Evolutionary conservation across 192 early-diverging fungal species (phyloP).

Genomic region (Podila epigama): DNA sequence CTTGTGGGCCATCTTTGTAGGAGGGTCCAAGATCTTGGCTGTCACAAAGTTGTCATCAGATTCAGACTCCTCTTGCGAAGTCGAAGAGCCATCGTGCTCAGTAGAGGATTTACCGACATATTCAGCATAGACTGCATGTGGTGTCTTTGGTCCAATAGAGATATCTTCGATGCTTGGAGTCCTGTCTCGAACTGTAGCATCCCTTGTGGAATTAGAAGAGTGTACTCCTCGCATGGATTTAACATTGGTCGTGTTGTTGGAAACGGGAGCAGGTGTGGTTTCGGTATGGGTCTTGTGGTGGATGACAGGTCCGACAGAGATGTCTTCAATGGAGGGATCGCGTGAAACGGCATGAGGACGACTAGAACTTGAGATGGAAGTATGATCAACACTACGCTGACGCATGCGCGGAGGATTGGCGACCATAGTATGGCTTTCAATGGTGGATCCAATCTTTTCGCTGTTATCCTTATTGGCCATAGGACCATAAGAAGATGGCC

Average conservation of each 20-base stretch:
- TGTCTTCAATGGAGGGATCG: conserved; percentile 5
- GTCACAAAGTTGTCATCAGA: too few species aligned
- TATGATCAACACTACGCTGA: conserved; percentile 11
- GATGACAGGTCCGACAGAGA: background rate
- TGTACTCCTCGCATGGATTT: too few species aligned
- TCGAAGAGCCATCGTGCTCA: background rate
- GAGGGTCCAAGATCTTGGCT: too few species aligned
- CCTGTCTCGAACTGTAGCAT: too few species aligned
- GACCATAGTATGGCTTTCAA: background rate
- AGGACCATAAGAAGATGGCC: background rate
- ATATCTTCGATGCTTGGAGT: background rate
- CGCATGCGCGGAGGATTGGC: conserved; percentile 14
- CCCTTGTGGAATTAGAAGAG: too few species aligned
- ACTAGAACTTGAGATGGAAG: background rate
- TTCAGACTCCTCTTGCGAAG: too few species aligned
- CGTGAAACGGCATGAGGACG: too few species aligned
- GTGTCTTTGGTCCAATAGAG: background rate
- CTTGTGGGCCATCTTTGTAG: too few species aligned
- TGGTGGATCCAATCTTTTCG: background rate
- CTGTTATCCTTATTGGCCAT: background rate
- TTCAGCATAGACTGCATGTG: background rate
- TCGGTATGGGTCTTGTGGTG: background rate
- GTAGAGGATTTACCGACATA: background rate
- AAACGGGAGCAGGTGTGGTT: background rate
- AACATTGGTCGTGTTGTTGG: background rate